Evolutionary conservation across 805 yeast species (phyloP), one percentile per base, ranked within the genome.

Genomic region (Suhomyces tanzawaensis): DNA sequence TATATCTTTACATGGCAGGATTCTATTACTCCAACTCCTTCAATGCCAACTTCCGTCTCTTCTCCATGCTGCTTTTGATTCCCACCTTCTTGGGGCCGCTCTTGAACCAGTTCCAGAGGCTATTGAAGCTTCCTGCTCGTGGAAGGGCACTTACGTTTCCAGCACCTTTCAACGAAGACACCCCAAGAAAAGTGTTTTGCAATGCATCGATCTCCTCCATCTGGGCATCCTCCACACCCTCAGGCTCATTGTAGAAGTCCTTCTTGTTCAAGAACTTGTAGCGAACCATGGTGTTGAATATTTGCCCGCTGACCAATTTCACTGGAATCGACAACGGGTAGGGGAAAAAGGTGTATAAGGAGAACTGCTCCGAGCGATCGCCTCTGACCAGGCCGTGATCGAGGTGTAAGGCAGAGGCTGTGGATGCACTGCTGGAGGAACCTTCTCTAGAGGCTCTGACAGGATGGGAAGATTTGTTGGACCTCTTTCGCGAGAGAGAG

Each of bases 291-390:
- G 51, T 21, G 4, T 45, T 37, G 37, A 69, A 67, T 0, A 57
- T 36, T 1, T 39, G 19, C 13, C 42, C 34, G 1, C 60, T 28
- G 0, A 57, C 4, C 0, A 51, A 3, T 32, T 52, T 49, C 2
- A 66, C 58, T 0, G 60, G 1, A 3, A 48, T 23, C 12, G 71
- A 60, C 8, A 70, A 19, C 1, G 74, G 74, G 14, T 48, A 48
- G 1, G 74, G 76, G 53, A 69, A 68, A 49, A 69, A 69, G 1
- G 74, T 64, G 37, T 55, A 45, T 11, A 70, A 45, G 9, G 74
- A 42, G 42, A 64, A 63, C 48, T 49, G 60, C 12, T 52, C 60
- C 1, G 58, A 53, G 31, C 61, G 48, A 34, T 54, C 69, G 27
- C 60, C 71, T 16, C 26, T 30, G 11, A 34, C 13, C 12, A 34